Conservation (phyloP, 768 basidiomycete species). For the Heimioporus sp. region DNA sequence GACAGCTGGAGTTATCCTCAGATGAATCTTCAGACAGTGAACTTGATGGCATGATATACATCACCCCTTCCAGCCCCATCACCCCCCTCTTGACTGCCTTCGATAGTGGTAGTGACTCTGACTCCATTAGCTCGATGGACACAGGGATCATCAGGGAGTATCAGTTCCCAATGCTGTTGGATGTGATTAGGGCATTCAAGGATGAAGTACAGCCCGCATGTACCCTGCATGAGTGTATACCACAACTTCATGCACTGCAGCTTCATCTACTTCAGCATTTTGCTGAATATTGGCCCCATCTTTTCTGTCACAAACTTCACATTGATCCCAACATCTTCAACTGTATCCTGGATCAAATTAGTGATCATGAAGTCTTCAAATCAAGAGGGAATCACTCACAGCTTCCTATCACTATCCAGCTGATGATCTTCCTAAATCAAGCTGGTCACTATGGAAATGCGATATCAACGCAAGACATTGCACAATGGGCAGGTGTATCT, state of each 20-base stretch:
- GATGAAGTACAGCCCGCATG: too few species aligned
- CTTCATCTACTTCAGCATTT: constrained; percentile 5
- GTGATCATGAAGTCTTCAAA: constrained; percentile 24
- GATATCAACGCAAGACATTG: background rate
- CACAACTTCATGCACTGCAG: background rate
- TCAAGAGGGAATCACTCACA: constrained; percentile 18
- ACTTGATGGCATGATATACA: too few species aligned
- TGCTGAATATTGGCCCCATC: constrained; percentile 10
- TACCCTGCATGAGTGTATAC: too few species aligned
- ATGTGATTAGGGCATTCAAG: too few species aligned
- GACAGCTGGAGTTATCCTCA: too few species aligned
- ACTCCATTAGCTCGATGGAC: too few species aligned
- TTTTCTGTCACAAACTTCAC: constrained; percentile 27
- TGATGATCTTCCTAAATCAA: constrained; percentile 25
- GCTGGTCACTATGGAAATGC: constrained; percentile 30
- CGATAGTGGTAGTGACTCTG: too few species aligned
- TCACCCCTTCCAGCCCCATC: too few species aligned
- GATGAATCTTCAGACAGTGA: too few species aligned
- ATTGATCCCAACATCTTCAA: constrained; percentile 27
- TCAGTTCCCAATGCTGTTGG: too few species aligned
- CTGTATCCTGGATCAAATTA: constrained; percentile 17
- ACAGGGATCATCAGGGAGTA: too few species aligned
- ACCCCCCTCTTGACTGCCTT: too few species aligned
- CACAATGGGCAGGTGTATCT: constrained; percentile 6
- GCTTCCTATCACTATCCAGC: constrained; percentile 26